Evolutionary conservation across 441 rosid species (phyloP), one percentile per base, ranked within the genome.

Genomic region (Rhodomyrtus psidioides): DNA sequence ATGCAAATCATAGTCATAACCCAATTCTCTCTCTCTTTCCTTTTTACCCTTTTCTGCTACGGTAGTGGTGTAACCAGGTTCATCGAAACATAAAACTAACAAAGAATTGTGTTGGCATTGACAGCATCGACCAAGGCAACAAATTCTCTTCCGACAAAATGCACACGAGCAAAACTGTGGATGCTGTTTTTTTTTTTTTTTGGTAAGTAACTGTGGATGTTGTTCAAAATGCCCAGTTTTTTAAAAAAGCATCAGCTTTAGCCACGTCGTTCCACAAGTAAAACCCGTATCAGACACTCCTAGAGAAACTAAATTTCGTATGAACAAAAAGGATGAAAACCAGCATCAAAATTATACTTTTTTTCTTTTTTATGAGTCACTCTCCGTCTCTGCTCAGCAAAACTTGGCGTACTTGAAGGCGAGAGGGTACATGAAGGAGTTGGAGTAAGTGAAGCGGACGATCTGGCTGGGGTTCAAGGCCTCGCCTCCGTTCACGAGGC

Each of bases 401-500:
- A 93, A 93, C 58, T 79, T 85, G 81, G 94, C 94, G 53, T 92
- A 87, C 87, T 90, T 93, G 83, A 93, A 86, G 44, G 83, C 58
- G 65, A 90, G 89, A 4, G 93, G 89, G 85, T 93, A 91, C 93
- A 90, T 88, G 91, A 92, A 93, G 83, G 94, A 91, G 88, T 93
- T 93, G 65, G 93, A 90, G 85, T 91, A 91, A 12, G 93, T 90
- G 88, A 93, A 93, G 85, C 93, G 88, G 85, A 93, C 86, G 55
- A 88, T 87, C 88, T 91, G 90, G 85, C 91, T 83, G 60, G 81
- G 82, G 86, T 85, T 85, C 90, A 93, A 85, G 55, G 92, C 86
- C 85, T 88, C 86, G 17, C 94, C 94, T 42, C 87, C 93, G 44
- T 93, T 92, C 5, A 92, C 93, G 85, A 91, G 86, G 88, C 95